Evolutionary conservation across 1,139 yeast genomes (phyloP), one percentile per base, ranked within the genome.

Genomic region (Geotrichum citri-aurantii): DNA sequence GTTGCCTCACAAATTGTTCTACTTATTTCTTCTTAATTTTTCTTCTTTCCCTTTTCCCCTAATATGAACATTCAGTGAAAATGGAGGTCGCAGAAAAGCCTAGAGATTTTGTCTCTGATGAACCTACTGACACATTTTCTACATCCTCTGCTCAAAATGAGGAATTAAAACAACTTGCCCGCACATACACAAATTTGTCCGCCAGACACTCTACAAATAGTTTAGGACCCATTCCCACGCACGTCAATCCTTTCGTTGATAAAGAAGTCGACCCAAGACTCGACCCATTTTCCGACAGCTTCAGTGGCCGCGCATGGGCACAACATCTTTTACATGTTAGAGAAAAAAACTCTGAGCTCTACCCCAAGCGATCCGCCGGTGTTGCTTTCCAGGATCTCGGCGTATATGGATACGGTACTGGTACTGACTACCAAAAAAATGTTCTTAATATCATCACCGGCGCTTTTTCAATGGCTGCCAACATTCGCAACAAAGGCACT

Each of bases 401-500:
- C 59, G 91, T 90, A 1, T 79, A 77, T 61, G 96, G 95, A 63
- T 77, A 79, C 59, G 88, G 90, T 5, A 76, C 85, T 1, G 92
- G 85, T 68, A 79, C 88, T 2, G 90, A 86, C 66, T 88, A 84
- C 71, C 93, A 87, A 71, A 75, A 86, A 17, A 86, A 88, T 2
- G 83, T 85, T 11, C 64, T 77, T 21, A 86, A 85, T 66, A 75
- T 77, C 19, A 17, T 52, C 29, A 56, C 66, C 47, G 26, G 31
- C n/a, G 2, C 48, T 14, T 7, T 48, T 12, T 11, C 14, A 10
- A 6, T 33, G 3, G 19, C 37, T 10, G 33, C n/a, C 19, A 4
- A 26, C 17, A 10, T 52, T 2, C 29, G 49, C 52, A 59, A 63
- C 42, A 71, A 65, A 51, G 62, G 62, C 33, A 59, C 69, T 17